A percentile compares a stretch with the other conserved stretches of the same genome.
These are phyloP conservation scores for Aspergillus taichungensis DNA, from an alignment of 495 filamentous ascomycete species.

Conservation along the genomic window DNA sequence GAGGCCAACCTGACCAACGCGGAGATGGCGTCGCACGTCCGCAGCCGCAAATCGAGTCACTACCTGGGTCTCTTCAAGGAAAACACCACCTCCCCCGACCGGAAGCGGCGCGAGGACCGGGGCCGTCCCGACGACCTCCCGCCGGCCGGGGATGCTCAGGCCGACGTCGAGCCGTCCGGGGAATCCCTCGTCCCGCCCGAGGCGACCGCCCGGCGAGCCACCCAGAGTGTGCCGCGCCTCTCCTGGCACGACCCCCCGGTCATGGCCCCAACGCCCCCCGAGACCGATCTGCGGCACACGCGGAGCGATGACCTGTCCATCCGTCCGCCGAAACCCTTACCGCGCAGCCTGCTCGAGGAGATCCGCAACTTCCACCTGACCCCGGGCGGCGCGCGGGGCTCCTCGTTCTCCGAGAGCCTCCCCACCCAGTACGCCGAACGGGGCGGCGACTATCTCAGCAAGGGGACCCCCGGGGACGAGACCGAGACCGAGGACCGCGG, in stretches of 20 bases:
- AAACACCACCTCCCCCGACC: slow-evolving; percentile 53
- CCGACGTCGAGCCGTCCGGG: slow-evolving; percentile 2
- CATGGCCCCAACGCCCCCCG: slow-evolving; percentile 8
- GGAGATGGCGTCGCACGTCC: slow-evolving; percentile 62
- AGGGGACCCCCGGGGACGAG: slow-evolving; percentile 8
- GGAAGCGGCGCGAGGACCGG: slow-evolving; percentile 34
- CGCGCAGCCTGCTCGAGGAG: slow-evolving; percentile 49
- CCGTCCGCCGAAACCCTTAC: slow-evolving; percentile 24
- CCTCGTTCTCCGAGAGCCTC: slow-evolving; percentile 48
- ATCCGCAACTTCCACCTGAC: slow-evolving; percentile 54
- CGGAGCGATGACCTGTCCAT: slow-evolving; percentile 20
- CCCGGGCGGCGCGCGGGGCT: slow-evolving; percentile 39
- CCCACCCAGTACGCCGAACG: slow-evolving; percentile 37
- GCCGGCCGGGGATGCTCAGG: slow-evolving; percentile 5
- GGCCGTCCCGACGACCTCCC: slow-evolving; percentile 5
- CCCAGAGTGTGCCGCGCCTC: slow-evolving; percentile 28
- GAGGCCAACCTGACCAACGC: slow-evolving; percentile 67
- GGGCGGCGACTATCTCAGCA: slow-evolving; percentile 22
- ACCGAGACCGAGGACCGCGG: slow-evolving; percentile 17
- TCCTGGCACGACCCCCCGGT: slow-evolving; percentile 20
- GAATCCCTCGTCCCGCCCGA: slow-evolving; percentile 4
- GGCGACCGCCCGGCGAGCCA: slow-evolving; percentile 8
- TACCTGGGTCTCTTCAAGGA: slow-evolving; percentile 89
- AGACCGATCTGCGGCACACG: slow-evolving; percentile 2
- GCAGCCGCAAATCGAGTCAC: slow-evolving; percentile 92